Evolutionary conservation across 2,329 filamentous ascomycete genomes (phyloP).

Genomic region (Laburnicola sp.): DNA sequence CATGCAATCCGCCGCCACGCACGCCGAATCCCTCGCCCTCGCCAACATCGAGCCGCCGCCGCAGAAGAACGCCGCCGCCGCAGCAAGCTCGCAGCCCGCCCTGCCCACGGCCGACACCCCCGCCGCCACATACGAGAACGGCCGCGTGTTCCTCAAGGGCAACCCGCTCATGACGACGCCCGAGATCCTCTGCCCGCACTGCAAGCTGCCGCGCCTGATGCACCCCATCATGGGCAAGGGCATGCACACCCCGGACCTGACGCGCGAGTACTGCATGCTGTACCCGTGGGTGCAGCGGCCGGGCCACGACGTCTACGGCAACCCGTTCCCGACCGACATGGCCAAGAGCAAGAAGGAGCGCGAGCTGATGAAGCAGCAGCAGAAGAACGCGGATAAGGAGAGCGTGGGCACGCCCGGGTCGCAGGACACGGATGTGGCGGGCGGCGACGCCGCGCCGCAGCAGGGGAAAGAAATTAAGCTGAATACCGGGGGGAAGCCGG

Average conservation of each 20-base stretch:
- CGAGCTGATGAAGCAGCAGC: slow-evolving; percentile 53
- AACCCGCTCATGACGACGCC: slow-evolving; percentile 72
- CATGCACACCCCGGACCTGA: slow-evolving; percentile 63
- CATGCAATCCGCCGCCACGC: slow-evolving; percentile 61
- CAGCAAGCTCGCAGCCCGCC: slow-evolving; percentile 53
- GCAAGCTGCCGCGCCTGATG: slow-evolving; percentile 72
- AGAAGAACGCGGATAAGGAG: slow-evolving; percentile 48
- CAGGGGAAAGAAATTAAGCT: slow-evolving; percentile 50
- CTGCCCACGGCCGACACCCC: slow-evolving; percentile 61
- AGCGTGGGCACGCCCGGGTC: slow-evolving; percentile 51
- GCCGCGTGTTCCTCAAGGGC: slow-evolving; percentile 68
- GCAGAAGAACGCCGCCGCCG: slow-evolving; percentile 30
- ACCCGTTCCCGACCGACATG: slow-evolving; percentile 75
- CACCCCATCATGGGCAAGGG: slow-evolving; percentile 73
- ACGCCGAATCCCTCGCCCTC: slow-evolving; percentile 46
- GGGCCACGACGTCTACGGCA: slow-evolving; percentile 79
- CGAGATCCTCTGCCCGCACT: slow-evolving; percentile 73
- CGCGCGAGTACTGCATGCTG: slow-evolving; percentile 73
- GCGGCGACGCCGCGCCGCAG: slow-evolving; percentile 23
- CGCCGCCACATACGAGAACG: slow-evolving; percentile 71
- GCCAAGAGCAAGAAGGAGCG: slow-evolving; percentile 77
- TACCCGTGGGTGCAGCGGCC: slow-evolving; percentile 76
- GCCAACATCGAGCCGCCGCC: slow-evolving; percentile 40
- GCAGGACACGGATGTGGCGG: slow-evolving; percentile 48
- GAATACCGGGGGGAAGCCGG: slow-evolving; percentile 52